A percentile compares a stretch with the other conserved stretches of the same genome.
These are phyloP conservation scores for Paulownia fortunei DNA, from an alignment of 257 asterid genomes.

Conservation along the genomic window DNA sequence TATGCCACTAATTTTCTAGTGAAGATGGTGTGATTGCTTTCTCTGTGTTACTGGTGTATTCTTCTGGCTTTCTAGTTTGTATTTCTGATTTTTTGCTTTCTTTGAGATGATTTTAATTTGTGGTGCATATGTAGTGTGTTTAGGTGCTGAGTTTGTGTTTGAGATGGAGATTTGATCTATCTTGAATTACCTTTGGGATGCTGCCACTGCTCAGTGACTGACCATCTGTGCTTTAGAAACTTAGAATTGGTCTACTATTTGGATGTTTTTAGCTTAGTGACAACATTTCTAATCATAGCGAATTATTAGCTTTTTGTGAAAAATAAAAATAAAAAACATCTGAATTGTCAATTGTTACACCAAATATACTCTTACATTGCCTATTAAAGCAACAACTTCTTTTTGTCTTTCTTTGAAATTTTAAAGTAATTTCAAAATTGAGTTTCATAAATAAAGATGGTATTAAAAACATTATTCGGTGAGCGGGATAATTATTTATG, in stretches of 20 bases:
- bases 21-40: slow-evolving; percentile 2
- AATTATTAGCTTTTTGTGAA: neutral
- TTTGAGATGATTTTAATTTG: neutral
- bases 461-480: neutral
- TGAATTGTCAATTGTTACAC: neutral
- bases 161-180: neutral
- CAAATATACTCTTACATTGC: neutral
- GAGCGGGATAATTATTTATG: neutral
- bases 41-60: neutral
- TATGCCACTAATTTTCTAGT: neutral
- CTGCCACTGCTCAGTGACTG: neutral
- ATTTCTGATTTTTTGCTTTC: neutral
- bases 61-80: neutral
- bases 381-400: neutral
- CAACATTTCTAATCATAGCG: neutral
- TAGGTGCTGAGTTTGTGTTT: neutral
- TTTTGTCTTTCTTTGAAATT: neutral
- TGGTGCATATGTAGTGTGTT: neutral
- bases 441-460: neutral
- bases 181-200: neutral
- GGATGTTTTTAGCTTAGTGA: neutral
- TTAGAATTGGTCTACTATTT: neutral
- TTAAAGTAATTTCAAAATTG: neutral
- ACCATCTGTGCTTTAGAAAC: neutral
- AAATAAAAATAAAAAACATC: neutral